These are phyloP conservation scores for Cryptococcus sp. DNA, from an alignment of 1,284 basidiomycete species.

Conservation along the genomic window DNA sequence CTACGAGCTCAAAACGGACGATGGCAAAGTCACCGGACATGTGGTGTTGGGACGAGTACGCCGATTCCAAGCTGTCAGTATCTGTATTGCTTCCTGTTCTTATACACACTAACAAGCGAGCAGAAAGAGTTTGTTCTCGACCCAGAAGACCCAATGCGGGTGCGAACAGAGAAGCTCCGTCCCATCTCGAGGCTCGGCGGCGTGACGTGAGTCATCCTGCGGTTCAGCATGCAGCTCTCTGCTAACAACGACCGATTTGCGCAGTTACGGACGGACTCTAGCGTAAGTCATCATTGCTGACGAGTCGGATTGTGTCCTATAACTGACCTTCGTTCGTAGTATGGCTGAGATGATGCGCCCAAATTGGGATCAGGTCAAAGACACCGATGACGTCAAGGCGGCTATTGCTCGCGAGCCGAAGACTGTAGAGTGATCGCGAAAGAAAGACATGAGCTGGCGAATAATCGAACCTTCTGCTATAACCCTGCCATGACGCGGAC, in stretches of 20 bases:
- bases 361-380: constrained; percentile 61
- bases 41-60: constrained; percentile 67
- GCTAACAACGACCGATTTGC: neutral
- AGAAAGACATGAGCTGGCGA: no score
- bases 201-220: constrained; percentile 56
- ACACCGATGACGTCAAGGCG: constrained; percentile 37
- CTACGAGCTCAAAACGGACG: constrained; percentile 59
- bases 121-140: constrained; percentile 61
- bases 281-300: constrained; percentile 46
- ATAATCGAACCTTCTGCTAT: no score
- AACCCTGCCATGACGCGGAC: no score
- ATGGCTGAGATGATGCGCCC: constrained; percentile 58
- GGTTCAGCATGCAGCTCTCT: neutral
- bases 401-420: constrained; percentile 10
- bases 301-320: constrained; percentile 57
- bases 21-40: constrained; percentile 57
- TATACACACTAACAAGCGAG: constrained; percentile 14
- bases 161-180: constrained; percentile 57
- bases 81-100: neutral
- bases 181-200: constrained; percentile 68
- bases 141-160: constrained; percentile 50
- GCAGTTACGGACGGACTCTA: neutral
- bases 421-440: neutral
- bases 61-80: constrained; percentile 60
- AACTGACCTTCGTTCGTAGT: constrained; percentile 13